Conservation (phyloP, 2,329 filamentous ascomycete genomes). For the Paecilomyces dactylethromorphus region DNA sequence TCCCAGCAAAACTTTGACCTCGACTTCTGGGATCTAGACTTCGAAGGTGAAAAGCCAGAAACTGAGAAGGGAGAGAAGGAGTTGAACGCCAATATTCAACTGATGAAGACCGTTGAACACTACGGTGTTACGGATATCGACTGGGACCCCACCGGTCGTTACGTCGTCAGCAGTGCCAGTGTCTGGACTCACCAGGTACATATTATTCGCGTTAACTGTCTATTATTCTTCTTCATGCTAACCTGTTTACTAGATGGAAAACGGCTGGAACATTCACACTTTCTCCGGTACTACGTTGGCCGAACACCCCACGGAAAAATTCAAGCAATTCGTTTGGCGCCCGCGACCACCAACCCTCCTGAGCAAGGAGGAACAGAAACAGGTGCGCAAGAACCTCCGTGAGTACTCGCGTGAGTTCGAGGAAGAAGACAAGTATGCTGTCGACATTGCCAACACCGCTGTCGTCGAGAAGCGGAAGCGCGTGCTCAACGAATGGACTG, state of each 20-base stretch:
- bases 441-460: slow-evolving; percentile 86
- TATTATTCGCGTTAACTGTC: slow-evolving; percentile 30
- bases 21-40: slow-evolving; percentile 97
- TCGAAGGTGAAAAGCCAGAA: slow-evolving; percentile 92
- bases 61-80: slow-evolving; percentile 96
- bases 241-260: slow-evolving; percentile 70
- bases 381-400: slow-evolving; percentile 94
- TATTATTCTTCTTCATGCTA: not conserved
- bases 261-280: slow-evolving; percentile 96
- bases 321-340: slow-evolving; percentile 96
- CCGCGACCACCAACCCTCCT: slow-evolving; percentile 87
- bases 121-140: slow-evolving; percentile 97
- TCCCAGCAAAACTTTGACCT: slow-evolving; percentile 92
- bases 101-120: slow-evolving; percentile 90
- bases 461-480: slow-evolving; percentile 82
- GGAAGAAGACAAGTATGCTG: slow-evolving; percentile 87
- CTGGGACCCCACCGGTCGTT: slow-evolving; percentile 95
- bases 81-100: slow-evolving; percentile 84
- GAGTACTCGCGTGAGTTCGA: slow-evolving; percentile 95
- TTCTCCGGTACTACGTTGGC: slow-evolving; percentile 85
- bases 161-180: slow-evolving; percentile 86
- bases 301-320: slow-evolving; percentile 89
- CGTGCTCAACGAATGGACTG: slow-evolving; percentile 80
- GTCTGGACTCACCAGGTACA: slow-evolving; percentile 95
- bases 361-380: slow-evolving; percentile 93